Evolutionary conservation across 257 asterid species (phyloP).

Genomic region (Marsdenia floribunda): DNA sequence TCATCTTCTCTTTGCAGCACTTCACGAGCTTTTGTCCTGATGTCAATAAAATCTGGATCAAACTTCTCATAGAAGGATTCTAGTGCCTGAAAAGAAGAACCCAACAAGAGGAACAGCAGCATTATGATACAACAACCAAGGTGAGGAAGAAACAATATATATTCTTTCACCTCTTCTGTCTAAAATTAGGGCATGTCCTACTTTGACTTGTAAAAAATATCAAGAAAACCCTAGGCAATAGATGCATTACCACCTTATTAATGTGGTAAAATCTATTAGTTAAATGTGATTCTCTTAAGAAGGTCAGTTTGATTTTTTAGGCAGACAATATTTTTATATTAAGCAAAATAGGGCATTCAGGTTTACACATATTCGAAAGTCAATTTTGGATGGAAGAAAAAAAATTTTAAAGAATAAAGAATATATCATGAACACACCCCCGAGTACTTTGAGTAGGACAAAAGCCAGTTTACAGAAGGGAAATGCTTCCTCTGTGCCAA

Average conservation of each 20-base stretch:
- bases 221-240: background rate
- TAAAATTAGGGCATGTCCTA: background rate
- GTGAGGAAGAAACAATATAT: background rate
- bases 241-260: background rate
- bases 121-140: background rate
- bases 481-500: conserved; percentile 97
- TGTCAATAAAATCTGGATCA: conserved; percentile 87
- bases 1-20: conserved; percentile 99
- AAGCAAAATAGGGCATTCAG: background rate
- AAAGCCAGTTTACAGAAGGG: conserved; percentile 99
- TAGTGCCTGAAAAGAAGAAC: conserved; percentile 54
- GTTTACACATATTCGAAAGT: background rate
- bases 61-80: conserved; percentile 96
- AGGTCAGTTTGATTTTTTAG: background rate
- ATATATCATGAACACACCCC: conserved; percentile 44
- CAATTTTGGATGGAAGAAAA: background rate
- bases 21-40: conserved; percentile 99
- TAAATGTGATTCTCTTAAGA: background rate
- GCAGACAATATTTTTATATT: background rate
- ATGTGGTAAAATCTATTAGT: background rate
- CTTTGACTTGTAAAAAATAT: background rate
- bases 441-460: conserved; percentile 94
- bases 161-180: background rate
- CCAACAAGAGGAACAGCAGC: background rate
- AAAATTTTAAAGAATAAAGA: background rate